Evolutionary conservation across 1,284 basidiomycete genomes (phyloP), one percentile per base, ranked within the genome.

Genomic region (Naganishia albida): DNA sequence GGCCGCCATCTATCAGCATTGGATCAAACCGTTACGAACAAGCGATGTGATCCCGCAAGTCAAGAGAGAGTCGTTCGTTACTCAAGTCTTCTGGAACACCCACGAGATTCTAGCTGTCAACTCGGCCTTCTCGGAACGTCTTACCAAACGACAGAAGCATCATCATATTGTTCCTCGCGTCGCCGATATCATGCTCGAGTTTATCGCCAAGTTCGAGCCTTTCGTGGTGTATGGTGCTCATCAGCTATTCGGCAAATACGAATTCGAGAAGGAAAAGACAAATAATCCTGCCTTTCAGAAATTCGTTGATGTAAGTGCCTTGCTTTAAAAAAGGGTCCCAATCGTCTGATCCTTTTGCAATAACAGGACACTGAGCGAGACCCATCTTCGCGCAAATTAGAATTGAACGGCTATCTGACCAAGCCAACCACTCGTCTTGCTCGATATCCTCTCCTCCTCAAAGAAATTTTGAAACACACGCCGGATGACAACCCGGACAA

Each of bases 81-180:
- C 88, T 40, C 92, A 96, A 75, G 93, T 99, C 39, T 99, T 99
- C 78, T 98, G 95, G 95, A 99, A 99, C 78, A 85, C 98, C 15
- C 85, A 89, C 71, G 94, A 98, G 71, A 94, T 99, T 71, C 88
- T 97, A 69, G 84, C 86, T 0, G 93, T 98, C 69, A 97, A 96
- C 77, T 89, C 85, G 1, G 85, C 88, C 38, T 83, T 99, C 13
- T 87, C 91, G 7, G 96, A 99, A 74, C 87, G 91, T n/a, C 84
- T 99, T 62, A 93, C 87, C 68, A 97, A 95, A 78, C 86, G 96
- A 7, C 96, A 99, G 79, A 97, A 97, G 77, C 87, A 89, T 53
- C 91, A 90, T 71, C 91, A 93, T 6, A 88, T 99, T 10, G 93
- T 99, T 42, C 90, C 94, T 72, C 83, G 87, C 53, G 89, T 99